These are phyloP conservation scores for Theileria equi DNA, from an alignment of 169 alveolate genomes.

Conservation along the genomic window DNA sequence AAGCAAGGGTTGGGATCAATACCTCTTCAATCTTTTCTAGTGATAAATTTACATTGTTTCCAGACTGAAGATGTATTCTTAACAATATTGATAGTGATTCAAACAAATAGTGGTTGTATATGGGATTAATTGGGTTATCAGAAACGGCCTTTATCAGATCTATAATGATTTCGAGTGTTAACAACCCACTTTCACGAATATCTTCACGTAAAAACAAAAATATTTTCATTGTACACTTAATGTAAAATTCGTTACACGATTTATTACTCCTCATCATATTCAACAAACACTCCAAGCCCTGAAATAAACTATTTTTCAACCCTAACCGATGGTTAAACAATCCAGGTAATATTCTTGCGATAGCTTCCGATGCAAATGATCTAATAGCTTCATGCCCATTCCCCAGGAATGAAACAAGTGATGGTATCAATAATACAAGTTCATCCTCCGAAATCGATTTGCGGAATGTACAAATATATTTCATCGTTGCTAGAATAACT, in stretches of 20 bases:
- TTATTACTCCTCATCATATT: constrained; percentile 29
- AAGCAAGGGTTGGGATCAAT: constrained; percentile 66
- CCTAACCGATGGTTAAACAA: constrained; percentile 16
- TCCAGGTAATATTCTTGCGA: constrained; percentile 36
- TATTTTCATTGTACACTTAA: constrained; percentile 50
- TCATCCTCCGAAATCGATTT: constrained; percentile 36
- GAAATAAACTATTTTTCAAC: constrained; percentile 39
- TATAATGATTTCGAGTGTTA: constrained; percentile 51
- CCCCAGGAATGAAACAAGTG: constrained; percentile 17
- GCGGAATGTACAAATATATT: constrained; percentile 45
- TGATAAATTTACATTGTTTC: constrained; percentile 11
- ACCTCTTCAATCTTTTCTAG: constrained; percentile 59
- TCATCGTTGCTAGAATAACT: constrained; percentile 50
- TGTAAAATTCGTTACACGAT: constrained; percentile 54
- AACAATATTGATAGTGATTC: constrained; percentile 67
- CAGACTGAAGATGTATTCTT: constrained; percentile 56
- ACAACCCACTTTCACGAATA: constrained; percentile 44
- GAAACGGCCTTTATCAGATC: constrained; percentile 65
- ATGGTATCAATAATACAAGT: constrained; percentile 26
- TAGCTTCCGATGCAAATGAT: constrained; percentile 53
- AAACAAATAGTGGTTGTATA: constrained; percentile 78
- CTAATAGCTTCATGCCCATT: constrained; percentile 56
- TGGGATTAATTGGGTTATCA: constrained; percentile 79
- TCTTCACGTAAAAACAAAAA: constrained; percentile 45
- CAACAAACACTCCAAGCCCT: constrained; percentile 47